These are phyloP conservation scores for Colletotrichum sp. DNA, from an alignment of 2,329 filamentous ascomycete genomes.

Conservation along the genomic window DNA sequence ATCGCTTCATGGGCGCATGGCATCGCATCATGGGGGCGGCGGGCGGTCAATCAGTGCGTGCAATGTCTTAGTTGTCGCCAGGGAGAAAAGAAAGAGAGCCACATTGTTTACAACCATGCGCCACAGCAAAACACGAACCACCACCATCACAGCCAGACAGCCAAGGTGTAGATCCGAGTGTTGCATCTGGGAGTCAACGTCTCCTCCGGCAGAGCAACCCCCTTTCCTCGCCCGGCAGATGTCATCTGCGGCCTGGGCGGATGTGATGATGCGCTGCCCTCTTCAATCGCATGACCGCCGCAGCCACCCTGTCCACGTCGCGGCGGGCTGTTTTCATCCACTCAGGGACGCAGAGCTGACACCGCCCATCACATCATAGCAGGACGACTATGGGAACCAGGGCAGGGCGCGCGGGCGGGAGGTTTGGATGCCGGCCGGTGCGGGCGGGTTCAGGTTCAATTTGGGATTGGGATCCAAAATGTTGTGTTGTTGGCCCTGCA, in stretches of 20 bases:
- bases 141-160: background rate
- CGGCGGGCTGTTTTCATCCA: conserved; percentile 14
- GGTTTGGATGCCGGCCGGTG: background rate
- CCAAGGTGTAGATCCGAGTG: background rate
- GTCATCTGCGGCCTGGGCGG: conserved; percentile 9
- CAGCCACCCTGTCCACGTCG: conserved; percentile 19
- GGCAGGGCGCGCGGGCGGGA: background rate
- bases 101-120: background rate
- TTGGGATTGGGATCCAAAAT: background rate
- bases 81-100: background rate
- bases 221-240: conserved; percentile 4
- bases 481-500: background rate
- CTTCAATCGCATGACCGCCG: conserved; percentile 7
- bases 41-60: background rate
- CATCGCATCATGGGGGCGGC: background rate
- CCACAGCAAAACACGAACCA: background rate
- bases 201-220: background rate
- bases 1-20: conserved; percentile 1
- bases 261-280: background rate
- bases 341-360: conserved; percentile 5
- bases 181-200: background rate
- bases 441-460: background rate
- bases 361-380: conserved; percentile 11
- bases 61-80: background rate
- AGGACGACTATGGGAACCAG: background rate